Percentiles rank a stretch among this genome's conserved stretches.
Evolutionary conservation across 108 stramenopile genomes (phyloP).

Genomic region (Schizochytrium sp.): DNA sequence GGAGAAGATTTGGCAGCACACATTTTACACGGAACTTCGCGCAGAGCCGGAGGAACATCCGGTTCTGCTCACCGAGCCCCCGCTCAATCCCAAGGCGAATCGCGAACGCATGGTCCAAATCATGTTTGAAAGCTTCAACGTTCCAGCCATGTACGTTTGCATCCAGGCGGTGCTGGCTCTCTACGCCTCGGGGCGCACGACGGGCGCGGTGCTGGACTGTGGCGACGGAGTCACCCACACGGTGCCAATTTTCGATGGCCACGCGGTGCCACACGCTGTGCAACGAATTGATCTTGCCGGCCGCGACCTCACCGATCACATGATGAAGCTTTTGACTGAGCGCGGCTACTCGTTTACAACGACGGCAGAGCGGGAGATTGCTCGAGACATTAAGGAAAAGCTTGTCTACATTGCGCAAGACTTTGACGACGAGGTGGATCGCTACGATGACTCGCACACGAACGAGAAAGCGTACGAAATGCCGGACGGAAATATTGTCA

Average conservation of each 20-base stretch:
- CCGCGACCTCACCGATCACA: slow-evolving; percentile 83
- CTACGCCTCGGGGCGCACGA: slow-evolving; percentile 78
- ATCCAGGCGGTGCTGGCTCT: slow-evolving; percentile 98
- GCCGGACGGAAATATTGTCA: slow-evolving; percentile 55
- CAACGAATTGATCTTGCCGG: slow-evolving; percentile 84
- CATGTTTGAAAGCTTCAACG: slow-evolving; percentile 99
- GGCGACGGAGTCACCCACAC: slow-evolving; percentile 90
- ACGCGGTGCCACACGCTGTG: slow-evolving; percentile 89
- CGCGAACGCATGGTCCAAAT: slow-evolving; percentile 99
- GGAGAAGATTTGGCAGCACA: slow-evolving; percentile 98
- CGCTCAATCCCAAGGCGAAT: slow-evolving; percentile 99
- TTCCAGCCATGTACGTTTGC: slow-evolving; percentile 99
- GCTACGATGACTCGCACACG: slow-evolving; percentile 48
- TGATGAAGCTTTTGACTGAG: slow-evolving; percentile 65
- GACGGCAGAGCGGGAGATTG: slow-evolving; percentile 59
- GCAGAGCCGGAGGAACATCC: slow-evolving; percentile 94
- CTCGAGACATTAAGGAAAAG: slow-evolving; percentile 64
- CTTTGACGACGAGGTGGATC: slow-evolving; percentile 59
- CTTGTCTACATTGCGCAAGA: slow-evolving; percentile 58
- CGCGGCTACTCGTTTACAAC: slow-evolving; percentile 43
- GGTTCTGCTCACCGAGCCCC: slow-evolving; percentile 97
- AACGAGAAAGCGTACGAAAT: slow-evolving; percentile 59
- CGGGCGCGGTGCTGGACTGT: slow-evolving; percentile 84
- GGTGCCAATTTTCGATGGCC: slow-evolving; percentile 91
- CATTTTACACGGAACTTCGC: slow-evolving; percentile 84